These are phyloP conservation scores for Raphidocelis subcapitata DNA, from an alignment of 139 green algal genomes.

Conservation along the genomic window DNA sequence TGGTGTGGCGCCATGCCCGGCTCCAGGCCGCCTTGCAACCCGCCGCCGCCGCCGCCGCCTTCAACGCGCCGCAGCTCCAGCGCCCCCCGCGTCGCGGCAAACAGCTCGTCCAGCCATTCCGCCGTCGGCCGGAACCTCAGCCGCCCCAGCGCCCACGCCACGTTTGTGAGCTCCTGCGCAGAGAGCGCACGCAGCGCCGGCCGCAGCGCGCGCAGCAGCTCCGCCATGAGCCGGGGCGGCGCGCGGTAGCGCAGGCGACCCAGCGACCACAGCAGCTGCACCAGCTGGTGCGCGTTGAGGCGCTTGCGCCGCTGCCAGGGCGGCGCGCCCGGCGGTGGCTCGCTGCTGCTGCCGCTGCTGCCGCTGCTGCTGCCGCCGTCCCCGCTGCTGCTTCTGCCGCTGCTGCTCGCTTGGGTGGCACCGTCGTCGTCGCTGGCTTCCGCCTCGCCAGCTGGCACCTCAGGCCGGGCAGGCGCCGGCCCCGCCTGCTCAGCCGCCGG, in stretches of 20 bases:
- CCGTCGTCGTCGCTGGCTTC: too few relatives aligned
- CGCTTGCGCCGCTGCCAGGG: neutral
- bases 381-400: neutral
- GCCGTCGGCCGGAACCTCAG: constrained; percentile 8
- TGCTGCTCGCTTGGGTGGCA: neutral
- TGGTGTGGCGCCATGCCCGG: neutral
- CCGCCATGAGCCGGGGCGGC: constrained; percentile 2
- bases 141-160: constrained; percentile 6
- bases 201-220: constrained; percentile 3
- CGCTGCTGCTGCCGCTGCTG: neutral
- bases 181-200: neutral
- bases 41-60: neutral
- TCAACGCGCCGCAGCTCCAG: neutral
- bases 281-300: constrained; percentile 20
- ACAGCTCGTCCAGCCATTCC: neutral
- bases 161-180: constrained; percentile 4
- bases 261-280: constrained; percentile 8
- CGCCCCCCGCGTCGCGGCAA: neutral
- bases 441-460: too few relatives aligned
- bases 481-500: too few relatives aligned
- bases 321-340: too few relatives aligned
- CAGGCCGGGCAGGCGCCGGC: too few relatives aligned
- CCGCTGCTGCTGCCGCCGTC: neutral
- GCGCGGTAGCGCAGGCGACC: constrained; percentile 7
- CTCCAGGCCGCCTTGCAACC: too few relatives aligned